Base-by-base conservation (phyloP, 257 asterid species). In the Eucommia ulmoides region DNA sequence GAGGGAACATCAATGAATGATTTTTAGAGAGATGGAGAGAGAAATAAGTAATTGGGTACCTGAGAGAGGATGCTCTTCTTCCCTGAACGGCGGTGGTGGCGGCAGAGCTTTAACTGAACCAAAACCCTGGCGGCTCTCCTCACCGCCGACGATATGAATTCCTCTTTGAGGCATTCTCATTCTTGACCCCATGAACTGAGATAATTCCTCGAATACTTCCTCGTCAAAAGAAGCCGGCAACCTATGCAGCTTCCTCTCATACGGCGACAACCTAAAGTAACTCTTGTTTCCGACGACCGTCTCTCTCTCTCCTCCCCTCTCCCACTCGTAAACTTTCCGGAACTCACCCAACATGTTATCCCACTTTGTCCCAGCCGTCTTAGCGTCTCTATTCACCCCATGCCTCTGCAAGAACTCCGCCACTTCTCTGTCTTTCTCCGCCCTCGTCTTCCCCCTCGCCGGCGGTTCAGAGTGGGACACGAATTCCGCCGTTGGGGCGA, bases 161-260 rank as follows among this genome's bases (percentile, higher is more conserved):
- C 64, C 48, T 45, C 29, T 20, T 7, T 62, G 71, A 45, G 70
- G 49, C 45, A 49, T 55, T 23, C 80, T 65, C 61, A 69, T 69
- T 52, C 74, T 65, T 19, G 80, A 45, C 17, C 76, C 66, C 80
- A 74, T 69, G 49, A 69, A 74, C 47, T 62, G 80, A 23, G 76
- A 63, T 3, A 74, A 63, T 53, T 74, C 80, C 38, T 74, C 74
- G 60, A 74, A 74, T 2, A 74, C 80, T 12, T 74, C 72, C 55
- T 74, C 80, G 26, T 74, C 80, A 53, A 74, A 74, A 12, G 80
- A 74, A 59, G 80, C 76, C 10, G 80, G 80, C 59, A 74, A 59
- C 20, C 80, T 69, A 19, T 63, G 74, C 10, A 69, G 56, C 60
- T 74, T 74, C 51, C 80, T 62, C 23, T 74, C 80, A 23, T 69